Evolutionary conservation across 2,329 filamentous ascomycete species (phyloP), one percentile per base, ranked within the genome.

Genomic region (Emergomyces orientalis): DNA sequence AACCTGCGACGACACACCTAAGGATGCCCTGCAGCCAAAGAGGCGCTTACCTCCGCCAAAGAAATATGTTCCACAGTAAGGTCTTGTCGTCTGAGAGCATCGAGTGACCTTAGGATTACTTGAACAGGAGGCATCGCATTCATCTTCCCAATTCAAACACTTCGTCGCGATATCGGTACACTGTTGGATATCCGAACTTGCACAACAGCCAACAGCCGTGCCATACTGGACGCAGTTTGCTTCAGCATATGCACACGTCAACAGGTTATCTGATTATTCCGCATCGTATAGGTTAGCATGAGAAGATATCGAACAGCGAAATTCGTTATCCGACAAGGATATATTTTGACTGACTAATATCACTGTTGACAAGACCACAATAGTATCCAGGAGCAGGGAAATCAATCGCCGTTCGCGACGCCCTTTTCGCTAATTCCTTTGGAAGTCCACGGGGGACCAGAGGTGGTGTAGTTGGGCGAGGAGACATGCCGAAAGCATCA

Each of bases 21-120:
- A 55, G 41, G 55, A 61, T 27, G 65, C 59, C 41, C 61, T 65
- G 61, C 66, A 67, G 37, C 65, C 65, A 25, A 61, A 63, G 7
- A 67, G 57, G 25, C 45, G 57, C 17, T 63, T 63, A 32, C 63
- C 62, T 30, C 34, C 39, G 19, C 59, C 63, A 43, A 67, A 67
- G 25, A 63, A 55, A 45, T 67, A 67, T 32, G 63, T 64, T 54
- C 63, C 66, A 39, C 66, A 67, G 58, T 64, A 67, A 30, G 66
- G 66, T 9, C 60, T 32, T 22, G 65, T 64, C 22, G 65, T 64
- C 4, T 56, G 30, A 32, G 37, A 52, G 41, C 66, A 67, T 25
- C 62, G 62, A 32, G 66, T 52, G 32, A 62, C 54, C 17, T 49
- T 43, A 6, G 55, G 30, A 41, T 67, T 61, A 5, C 4, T 59